phyloP scores from a whole-genome alignment of 148 eudicot species.

The Simmondsia chinensis region DNA sequence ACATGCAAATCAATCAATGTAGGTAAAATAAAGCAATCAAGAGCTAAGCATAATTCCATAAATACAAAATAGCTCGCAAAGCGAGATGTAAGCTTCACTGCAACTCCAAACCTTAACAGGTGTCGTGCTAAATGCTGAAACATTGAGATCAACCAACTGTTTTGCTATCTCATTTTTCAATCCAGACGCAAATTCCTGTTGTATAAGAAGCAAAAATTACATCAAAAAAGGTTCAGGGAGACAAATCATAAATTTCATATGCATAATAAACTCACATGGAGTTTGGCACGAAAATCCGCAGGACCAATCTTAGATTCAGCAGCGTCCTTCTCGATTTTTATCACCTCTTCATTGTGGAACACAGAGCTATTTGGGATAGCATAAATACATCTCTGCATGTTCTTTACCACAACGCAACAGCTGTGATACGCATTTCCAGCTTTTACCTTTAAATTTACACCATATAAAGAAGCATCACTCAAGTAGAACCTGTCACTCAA shows the following conservation, averaged over 20 bases:
- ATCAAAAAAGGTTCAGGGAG: constrained; percentile 4
- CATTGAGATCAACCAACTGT: constrained; percentile 55
- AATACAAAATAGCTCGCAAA: background rate
- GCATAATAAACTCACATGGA: constrained; percentile 44
- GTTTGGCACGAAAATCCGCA: constrained; percentile 36
- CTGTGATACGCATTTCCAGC: constrained; percentile 66
- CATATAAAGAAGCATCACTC: too few species aligned
- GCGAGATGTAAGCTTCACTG: background rate
- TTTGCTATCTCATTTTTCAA: constrained; percentile 60
- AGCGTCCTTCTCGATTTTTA: constrained; percentile 55
- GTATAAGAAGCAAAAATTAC: background rate
- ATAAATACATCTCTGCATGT: constrained; percentile 91
- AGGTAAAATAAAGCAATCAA: constrained; percentile 1
- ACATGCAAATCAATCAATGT: background rate
- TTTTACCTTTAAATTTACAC: constrained; percentile 50
- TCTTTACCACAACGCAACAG: constrained; percentile 84
- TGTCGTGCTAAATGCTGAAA: constrained; percentile 75
- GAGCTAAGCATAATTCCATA: background rate
- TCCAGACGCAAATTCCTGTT: constrained; percentile 70
- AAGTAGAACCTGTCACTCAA: too few species aligned
- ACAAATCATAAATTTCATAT: background rate
- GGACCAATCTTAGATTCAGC: constrained; percentile 47
- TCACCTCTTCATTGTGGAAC: constrained; percentile 41
- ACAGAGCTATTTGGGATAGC: constrained; percentile 60
- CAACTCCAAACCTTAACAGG: constrained; percentile 78